Percentiles rank a stretch among this genome's conserved stretches.
phyloP scores from a whole-genome alignment of 805 yeast genomes.

The Pichia ethanolica region DNA sequence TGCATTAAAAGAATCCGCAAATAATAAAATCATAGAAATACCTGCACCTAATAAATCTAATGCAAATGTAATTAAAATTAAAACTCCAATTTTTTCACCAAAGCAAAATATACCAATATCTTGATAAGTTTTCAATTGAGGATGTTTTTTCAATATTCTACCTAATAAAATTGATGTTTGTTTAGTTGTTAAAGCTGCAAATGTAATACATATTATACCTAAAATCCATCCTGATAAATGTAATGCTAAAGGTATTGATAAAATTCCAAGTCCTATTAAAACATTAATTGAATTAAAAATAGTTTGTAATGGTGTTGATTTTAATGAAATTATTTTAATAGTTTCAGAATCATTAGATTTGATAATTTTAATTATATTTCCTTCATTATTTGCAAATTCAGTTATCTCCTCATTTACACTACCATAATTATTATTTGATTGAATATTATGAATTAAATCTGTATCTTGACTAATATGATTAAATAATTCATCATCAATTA shows the following conservation, averaged over 20 bases:
- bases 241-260: constrained; percentile 66
- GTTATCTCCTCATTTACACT: too few species aligned
- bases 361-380: neutral
- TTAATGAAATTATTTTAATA: constrained; percentile 22
- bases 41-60: constrained; percentile 58
- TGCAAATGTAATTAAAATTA: constrained; percentile 43
- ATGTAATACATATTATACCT: constrained; percentile 37
- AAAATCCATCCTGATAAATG: constrained; percentile 59
- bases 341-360: neutral
- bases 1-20: constrained; percentile 51
- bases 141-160: constrained; percentile 34
- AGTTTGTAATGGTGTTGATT: constrained; percentile 67
- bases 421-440: too few species aligned
- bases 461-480: neutral
- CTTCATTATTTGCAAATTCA: too few species aligned
- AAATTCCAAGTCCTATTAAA: constrained; percentile 66
- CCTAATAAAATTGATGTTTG: constrained; percentile 51
- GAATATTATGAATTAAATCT: neutral
- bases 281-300: constrained; percentile 72
- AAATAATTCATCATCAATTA: neutral
- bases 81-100: constrained; percentile 36
- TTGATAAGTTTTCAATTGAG: constrained; percentile 44
- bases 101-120: constrained; percentile 48
- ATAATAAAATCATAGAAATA: constrained; percentile 48
- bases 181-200: constrained; percentile 43